These are phyloP conservation scores for Alternaria sp. DNA, from an alignment of 2,329 filamentous ascomycete genomes.

Conservation along the genomic window DNA sequence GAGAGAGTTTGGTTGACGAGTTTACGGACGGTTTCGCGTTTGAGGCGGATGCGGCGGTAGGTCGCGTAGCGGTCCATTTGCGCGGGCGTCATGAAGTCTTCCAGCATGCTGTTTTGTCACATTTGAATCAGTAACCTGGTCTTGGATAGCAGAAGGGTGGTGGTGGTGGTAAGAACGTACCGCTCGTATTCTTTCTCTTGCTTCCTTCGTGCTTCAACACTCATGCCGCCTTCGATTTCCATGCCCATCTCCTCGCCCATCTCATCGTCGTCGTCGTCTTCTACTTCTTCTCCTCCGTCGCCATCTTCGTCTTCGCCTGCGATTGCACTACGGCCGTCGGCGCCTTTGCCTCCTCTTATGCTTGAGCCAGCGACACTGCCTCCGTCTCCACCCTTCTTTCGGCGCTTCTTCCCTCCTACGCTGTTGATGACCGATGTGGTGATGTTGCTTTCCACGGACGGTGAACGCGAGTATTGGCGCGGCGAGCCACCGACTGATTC, in stretches of 20 bases:
- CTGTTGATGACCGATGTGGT: constrained; percentile 58
- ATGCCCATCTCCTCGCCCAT: constrained; percentile 54
- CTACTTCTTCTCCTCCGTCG: constrained; percentile 64
- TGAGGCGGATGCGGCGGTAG: constrained; percentile 74
- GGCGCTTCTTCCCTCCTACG: constrained; percentile 66
- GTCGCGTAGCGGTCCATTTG: constrained; percentile 75
- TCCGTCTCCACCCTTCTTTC: constrained; percentile 54
- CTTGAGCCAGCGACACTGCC: constrained; percentile 51
- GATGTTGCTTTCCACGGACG: constrained; percentile 68
- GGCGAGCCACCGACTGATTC: constrained; percentile 56
- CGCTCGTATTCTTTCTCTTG: constrained; percentile 73
- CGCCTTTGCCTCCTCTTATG: constrained; percentile 39
- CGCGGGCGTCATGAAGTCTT: constrained; percentile 69
- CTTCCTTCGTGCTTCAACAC: constrained; percentile 67
- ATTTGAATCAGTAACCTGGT: neutral
- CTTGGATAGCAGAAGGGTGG: neutral
- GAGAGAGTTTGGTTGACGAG: constrained; percentile 83
- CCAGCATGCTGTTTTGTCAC: constrained; percentile 59
- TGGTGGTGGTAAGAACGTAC: constrained; percentile 22
- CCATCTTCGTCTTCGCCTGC: constrained; percentile 63
- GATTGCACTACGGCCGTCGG: constrained; percentile 46
- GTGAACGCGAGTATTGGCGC: constrained; percentile 65
- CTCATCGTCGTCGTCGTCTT: constrained; percentile 65
- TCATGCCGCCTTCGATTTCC: constrained; percentile 58
- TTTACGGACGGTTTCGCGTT: constrained; percentile 73